Evolutionary conservation across 495 filamentous ascomycete species (phyloP), one percentile per base, ranked within the genome.

Genomic region (Umbilicaria muhlenbergii): DNA sequence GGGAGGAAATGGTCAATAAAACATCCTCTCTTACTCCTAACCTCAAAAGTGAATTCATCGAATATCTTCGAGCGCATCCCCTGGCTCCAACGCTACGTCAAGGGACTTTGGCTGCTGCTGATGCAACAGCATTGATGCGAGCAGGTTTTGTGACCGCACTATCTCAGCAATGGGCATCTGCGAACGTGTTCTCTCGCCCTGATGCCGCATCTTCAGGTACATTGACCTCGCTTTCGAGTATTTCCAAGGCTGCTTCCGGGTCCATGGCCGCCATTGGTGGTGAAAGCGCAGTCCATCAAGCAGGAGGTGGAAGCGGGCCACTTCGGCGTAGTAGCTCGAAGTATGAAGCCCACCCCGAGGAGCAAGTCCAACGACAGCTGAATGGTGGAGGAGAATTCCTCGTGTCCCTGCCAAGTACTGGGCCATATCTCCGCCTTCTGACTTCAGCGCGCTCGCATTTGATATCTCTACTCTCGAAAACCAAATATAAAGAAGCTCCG

Each of bases 391-490:
- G 51, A 13, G 57, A 58, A 19, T 66, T 83, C 39, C 75, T 72
- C 28, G 64, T 89, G 38, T 79, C 82, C 0, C 67, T 89, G 8
- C 86, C 86, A 21, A 77, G 74, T 16, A 80, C 73, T 2, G 86
- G 86, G 1, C 66, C 75, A 2, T 85, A 81, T 50, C 68, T 92
- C 18, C 77, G 78, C 48, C 68, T 94, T n/a, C 62, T 83, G 0
- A 65, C 70, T 13, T 60, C 64, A 17, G 79, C 81, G 16, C 74
- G 85, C 16, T 64, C 69, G 11, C 81, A 87, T 56, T 58, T 94
- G 0, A 47, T 81, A 6, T 57, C 69, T 13, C 59, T 92, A 34
- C 63, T 92, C 3, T 60, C 62, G n/a, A 80, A 78, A 62, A 74
- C 77, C 0, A 66, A 62, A 39, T 77, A 65, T 54, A 63, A 69